Evolutionary conservation across 208 protist genomes (phyloP).

Genomic region (Strigomonas culicis): DNA sequence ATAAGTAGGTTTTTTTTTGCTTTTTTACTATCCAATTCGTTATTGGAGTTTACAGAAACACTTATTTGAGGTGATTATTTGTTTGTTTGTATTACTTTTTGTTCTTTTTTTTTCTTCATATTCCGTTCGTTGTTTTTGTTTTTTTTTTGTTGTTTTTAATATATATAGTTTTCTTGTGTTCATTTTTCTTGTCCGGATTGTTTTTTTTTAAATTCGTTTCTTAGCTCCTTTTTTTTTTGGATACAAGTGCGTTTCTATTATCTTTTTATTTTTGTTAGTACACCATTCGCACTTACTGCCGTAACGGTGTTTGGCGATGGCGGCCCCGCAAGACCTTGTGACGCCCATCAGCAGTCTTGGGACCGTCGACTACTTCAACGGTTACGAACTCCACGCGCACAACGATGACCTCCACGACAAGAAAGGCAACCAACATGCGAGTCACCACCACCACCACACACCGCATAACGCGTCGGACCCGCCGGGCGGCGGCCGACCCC

Average conservation of each 20-base stretch:
- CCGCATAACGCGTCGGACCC: background rate
- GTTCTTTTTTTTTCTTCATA: conserved; percentile 17
- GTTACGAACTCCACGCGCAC: too few species aligned
- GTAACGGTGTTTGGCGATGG: too few species aligned
- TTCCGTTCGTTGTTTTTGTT: conserved; percentile 2
- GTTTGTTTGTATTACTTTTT: background rate
- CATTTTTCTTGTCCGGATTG: background rate
- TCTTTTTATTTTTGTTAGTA: background rate
- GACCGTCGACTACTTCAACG: too few species aligned
- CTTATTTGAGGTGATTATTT: background rate
- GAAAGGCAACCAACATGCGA: background rate
- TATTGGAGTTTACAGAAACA: background rate
- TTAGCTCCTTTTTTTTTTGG: background rate
- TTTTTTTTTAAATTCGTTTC: background rate
- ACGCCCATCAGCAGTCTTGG: too few species aligned
- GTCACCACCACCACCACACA: background rate
- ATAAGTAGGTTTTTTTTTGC: conserved; percentile 6
- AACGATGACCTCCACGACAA: too few species aligned
- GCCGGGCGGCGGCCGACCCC: background rate
- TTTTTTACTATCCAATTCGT: conserved; percentile 1
- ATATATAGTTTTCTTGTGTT: background rate
- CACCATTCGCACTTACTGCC: background rate
- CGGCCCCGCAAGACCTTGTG: too few species aligned
- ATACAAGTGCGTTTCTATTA: background rate
- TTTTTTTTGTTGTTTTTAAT: conserved; percentile 11